Percentiles rank a stretch among this genome's conserved stretches.
phyloP scores from a whole-genome alignment of 441 rosid species.

The Pelargonium myrrhifolium region DNA sequence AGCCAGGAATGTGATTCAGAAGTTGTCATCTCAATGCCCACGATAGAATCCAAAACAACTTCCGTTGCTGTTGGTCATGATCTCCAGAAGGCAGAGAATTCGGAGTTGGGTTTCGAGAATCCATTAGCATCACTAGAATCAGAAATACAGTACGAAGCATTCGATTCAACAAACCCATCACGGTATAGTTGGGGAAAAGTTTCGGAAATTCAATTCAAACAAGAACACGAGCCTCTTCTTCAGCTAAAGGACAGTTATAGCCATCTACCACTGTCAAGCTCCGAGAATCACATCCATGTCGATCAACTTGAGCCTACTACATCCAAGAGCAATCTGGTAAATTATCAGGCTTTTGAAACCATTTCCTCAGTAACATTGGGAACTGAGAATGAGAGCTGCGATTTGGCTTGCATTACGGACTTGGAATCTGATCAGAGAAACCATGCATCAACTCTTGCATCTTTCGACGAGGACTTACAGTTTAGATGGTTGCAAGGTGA shows the following conservation, averaged over 20 bases:
- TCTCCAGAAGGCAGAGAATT: constrained; percentile 30
- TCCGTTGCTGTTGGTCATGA: constrained; percentile 29
- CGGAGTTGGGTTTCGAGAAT: constrained; percentile 35
- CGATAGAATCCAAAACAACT: constrained; percentile 35
- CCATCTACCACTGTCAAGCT: constrained; percentile 32
- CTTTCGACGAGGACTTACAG: constrained; percentile 42
- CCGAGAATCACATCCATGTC: constrained; percentile 24
- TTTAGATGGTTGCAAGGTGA: constrained; percentile 48
- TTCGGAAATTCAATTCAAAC: constrained; percentile 42
- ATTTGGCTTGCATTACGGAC: constrained; percentile 29
- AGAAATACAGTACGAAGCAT: constrained; percentile 30
- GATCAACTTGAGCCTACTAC: constrained; percentile 24
- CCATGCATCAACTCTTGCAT: constrained; percentile 23
- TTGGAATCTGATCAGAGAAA: constrained; percentile 34
- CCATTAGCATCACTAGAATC: constrained; percentile 28
- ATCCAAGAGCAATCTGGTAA: constrained; percentile 23
- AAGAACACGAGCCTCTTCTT: constrained; percentile 27
- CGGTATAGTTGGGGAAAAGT: constrained; percentile 44
- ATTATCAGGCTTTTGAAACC: constrained; percentile 34
- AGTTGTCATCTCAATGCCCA: constrained; percentile 31
- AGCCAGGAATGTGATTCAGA: constrained; percentile 38
- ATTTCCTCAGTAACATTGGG: constrained; percentile 24
- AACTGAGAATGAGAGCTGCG: constrained; percentile 34
- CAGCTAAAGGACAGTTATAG: constrained; percentile 35
- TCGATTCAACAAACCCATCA: constrained; percentile 31